A percentile compares a stretch with the other conserved stretches of the same genome.
These are phyloP conservation scores for Fusarium lyarnte DNA, from an alignment of 2,329 filamentous ascomycete genomes.

Conservation along the genomic window DNA sequence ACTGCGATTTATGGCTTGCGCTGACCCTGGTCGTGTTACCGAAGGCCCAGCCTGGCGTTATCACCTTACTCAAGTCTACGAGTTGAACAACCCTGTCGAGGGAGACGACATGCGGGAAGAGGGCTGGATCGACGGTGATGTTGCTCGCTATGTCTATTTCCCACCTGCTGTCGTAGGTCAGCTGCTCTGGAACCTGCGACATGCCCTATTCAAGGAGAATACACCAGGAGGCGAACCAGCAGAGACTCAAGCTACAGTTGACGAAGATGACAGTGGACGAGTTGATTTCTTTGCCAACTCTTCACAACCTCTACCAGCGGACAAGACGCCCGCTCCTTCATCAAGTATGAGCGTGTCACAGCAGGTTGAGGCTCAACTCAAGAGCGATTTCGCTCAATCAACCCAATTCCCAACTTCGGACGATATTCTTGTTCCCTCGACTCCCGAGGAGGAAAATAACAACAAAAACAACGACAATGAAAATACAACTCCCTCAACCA, in stretches of 20 bases:
- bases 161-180: conserved; percentile 67
- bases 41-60: conserved; percentile 42
- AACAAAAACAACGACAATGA: conserved; percentile 2
- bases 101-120: conserved; percentile 62
- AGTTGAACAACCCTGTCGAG: conserved; percentile 68
- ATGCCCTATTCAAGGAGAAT: conserved; percentile 55
- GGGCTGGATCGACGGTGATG: conserved; percentile 62
- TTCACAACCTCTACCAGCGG: conserved; percentile 15
- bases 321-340: conserved; percentile 32
- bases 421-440: conserved; percentile 49
- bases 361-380: conserved; percentile 62
- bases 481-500: conserved; percentile 23
- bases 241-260: conserved; percentile 9
- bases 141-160: conserved; percentile 63
- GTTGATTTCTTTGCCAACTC: conserved; percentile 37
- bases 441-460: conserved; percentile 38
- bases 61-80: conserved; percentile 60
- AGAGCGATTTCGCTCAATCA: conserved; percentile 56
- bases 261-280: conserved; percentile 23
- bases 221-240: conserved; percentile 36
- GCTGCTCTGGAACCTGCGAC: conserved; percentile 66
- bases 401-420: conserved; percentile 48
- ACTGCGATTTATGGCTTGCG: conserved; percentile 68
- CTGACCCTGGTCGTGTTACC: conserved; percentile 54
- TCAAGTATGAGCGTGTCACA: conserved; percentile 57